Evolutionary conservation across 2,329 filamentous ascomycete genomes (phyloP).

Genomic region (Verticillium alfalfae): DNA sequence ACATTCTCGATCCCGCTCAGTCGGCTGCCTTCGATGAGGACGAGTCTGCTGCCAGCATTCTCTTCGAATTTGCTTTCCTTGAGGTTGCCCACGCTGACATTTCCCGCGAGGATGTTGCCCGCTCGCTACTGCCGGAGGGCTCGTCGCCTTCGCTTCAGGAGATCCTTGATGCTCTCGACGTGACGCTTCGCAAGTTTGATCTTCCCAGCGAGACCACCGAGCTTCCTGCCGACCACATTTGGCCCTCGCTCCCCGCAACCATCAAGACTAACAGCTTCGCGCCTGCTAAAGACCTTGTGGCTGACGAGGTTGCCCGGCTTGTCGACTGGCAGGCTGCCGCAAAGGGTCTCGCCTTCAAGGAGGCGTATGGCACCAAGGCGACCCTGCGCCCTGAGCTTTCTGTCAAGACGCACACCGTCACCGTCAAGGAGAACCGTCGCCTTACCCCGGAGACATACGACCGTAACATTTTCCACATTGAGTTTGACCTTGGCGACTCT

Average conservation of each 20-base stretch:
- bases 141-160: slow-evolving; percentile 46
- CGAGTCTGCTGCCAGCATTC: slow-evolving; percentile 52
- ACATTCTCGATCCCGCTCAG: slow-evolving; percentile 66
- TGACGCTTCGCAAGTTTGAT: slow-evolving; percentile 66
- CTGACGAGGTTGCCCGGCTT: slow-evolving; percentile 59
- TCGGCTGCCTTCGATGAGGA: slow-evolving; percentile 65
- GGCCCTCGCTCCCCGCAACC: slow-evolving; percentile 51
- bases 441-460: slow-evolving; percentile 86
- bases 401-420: slow-evolving; percentile 80
- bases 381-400: slow-evolving; percentile 78
- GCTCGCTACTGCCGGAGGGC: slow-evolving; percentile 54
- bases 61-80: slow-evolving; percentile 79
- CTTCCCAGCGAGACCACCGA: slow-evolving; percentile 77
- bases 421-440: slow-evolving; percentile 91
- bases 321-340: slow-evolving; percentile 78
- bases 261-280: slow-evolving; percentile 78
- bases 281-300: slow-evolving; percentile 69
- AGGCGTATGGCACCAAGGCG: slow-evolving; percentile 74
- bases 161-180: slow-evolving; percentile 61
- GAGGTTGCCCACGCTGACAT: slow-evolving; percentile 66
- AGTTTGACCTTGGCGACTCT: slow-evolving; percentile 90
- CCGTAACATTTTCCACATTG: slow-evolving; percentile 99
- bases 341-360: slow-evolving; percentile 88
- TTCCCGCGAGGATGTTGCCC: slow-evolving; percentile 56
- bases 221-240: slow-evolving; percentile 51